These are phyloP conservation scores for Beauveria pseudobassiana DNA, from an alignment of 2,329 filamentous ascomycete species.

Conservation along the genomic window DNA sequence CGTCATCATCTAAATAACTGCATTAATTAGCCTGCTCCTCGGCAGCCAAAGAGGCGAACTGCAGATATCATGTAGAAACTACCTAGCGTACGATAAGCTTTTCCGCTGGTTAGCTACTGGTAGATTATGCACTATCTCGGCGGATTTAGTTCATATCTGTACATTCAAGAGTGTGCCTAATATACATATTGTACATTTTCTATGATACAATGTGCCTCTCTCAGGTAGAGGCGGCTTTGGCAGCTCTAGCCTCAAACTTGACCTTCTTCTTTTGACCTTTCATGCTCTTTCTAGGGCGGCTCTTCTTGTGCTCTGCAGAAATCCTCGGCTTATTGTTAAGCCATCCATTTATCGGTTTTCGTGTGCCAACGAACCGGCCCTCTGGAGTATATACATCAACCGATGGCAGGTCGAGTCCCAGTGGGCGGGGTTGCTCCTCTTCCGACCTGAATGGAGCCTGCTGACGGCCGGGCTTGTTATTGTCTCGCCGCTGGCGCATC, in stretches of 20 bases:
- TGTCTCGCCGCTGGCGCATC: slow-evolving; percentile 20
- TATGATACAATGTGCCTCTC: background rate
- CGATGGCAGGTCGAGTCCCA: slow-evolving; percentile 10
- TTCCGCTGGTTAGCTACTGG: too few relatives aligned
- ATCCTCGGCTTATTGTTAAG: slow-evolving; percentile 49
- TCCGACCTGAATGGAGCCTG: background rate
- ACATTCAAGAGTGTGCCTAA: background rate
- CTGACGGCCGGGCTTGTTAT: background rate
- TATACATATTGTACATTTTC: background rate
- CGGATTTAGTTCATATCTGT: too few relatives aligned
- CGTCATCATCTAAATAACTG: too few relatives aligned
- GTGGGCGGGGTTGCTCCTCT: slow-evolving; percentile 11
- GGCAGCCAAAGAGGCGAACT: too few relatives aligned
- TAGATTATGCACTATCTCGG: too few relatives aligned
- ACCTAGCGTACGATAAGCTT: too few relatives aligned
- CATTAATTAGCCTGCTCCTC: too few relatives aligned
- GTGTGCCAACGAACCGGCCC: slow-evolving; percentile 66
- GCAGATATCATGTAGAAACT: too few relatives aligned
- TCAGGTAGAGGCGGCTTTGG: slow-evolving; percentile 2
- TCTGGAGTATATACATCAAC: slow-evolving; percentile 82
- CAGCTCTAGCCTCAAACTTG: slow-evolving; percentile 23
- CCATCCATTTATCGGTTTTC: slow-evolving; percentile 67
- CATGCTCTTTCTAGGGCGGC: slow-evolving; percentile 62
- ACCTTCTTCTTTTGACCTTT: slow-evolving; percentile 45
- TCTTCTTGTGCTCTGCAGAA: slow-evolving; percentile 39